Evolutionary conservation across 768 basidiomycete species (phyloP).

Genomic region (Paxillus rubicundulus): DNA sequence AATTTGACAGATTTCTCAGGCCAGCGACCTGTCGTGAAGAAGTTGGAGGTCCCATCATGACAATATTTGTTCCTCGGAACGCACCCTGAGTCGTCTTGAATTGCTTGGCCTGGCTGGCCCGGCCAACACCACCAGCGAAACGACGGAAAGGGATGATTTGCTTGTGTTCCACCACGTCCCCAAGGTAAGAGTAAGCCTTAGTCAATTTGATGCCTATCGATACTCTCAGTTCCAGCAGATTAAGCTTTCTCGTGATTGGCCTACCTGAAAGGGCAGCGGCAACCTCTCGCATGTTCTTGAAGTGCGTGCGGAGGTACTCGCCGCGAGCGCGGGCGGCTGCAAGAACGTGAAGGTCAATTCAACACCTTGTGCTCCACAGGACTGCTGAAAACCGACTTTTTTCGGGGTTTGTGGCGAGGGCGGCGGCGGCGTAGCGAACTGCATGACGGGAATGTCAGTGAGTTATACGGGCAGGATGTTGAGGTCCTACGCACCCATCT

Average conservation of each 20-base stretch:
- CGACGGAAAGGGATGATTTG: constrained; percentile 95
- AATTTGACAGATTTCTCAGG: constrained; percentile 98
- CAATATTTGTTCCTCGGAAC: constrained; percentile 26
- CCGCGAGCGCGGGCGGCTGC: constrained; percentile 89
- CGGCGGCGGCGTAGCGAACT: constrained; percentile 95
- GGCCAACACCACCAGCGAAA: constrained; percentile 93
- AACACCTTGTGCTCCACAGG: neutral
- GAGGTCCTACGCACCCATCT: constrained; percentile 57
- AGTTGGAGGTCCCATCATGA: neutral
- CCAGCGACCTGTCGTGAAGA: constrained; percentile 80
- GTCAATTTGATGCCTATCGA: constrained; percentile 79
- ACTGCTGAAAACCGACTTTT: constrained; percentile 62
- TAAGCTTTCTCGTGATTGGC: constrained; percentile 18
- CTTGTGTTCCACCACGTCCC: constrained; percentile 94
- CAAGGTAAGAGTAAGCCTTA: constrained; percentile 94
- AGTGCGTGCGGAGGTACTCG: constrained; percentile 98
- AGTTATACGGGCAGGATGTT: constrained; percentile 7
- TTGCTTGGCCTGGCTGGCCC: constrained; percentile 92
- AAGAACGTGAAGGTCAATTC: constrained; percentile 17
- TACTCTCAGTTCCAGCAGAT: constrained; percentile 1
- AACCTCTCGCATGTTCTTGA: constrained; percentile 99
- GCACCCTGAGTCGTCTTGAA: constrained; percentile 95
- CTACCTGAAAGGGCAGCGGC: constrained; percentile 89
- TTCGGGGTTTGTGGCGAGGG: constrained; percentile 89
- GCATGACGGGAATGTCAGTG: constrained; percentile 19